Percentiles rank a stretch among this genome's conserved stretches.
phyloP scores from a whole-genome alignment of 1,284 basidiomycete genomes.

The Pseudozyma thailandica region DNA sequence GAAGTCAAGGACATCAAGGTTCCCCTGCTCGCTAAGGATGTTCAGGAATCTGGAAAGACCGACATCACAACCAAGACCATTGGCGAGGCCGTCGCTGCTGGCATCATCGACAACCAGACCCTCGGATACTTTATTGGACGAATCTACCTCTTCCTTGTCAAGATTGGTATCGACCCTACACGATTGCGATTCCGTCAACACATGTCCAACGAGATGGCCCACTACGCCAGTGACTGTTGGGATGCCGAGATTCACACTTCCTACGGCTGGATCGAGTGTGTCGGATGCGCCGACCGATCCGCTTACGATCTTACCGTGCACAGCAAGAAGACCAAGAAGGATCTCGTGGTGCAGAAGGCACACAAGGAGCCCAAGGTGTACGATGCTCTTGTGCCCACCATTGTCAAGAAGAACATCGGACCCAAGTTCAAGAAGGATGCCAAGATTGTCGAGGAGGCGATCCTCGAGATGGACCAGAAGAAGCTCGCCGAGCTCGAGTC shows the following conservation, averaged over 20 bases:
- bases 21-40: constrained; percentile 82
- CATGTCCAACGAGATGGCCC: constrained; percentile 98
- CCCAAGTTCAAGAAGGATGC: constrained; percentile 90
- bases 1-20: constrained; percentile 83
- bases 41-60: constrained; percentile 82
- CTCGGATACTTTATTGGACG: constrained; percentile 96
- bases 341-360: constrained; percentile 83
- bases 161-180: constrained; percentile 89
- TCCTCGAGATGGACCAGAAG: constrained; percentile 78
- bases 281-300: constrained; percentile 97
- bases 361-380: constrained; percentile 82
- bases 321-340: constrained; percentile 71
- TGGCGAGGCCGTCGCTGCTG: constrained; percentile 85
- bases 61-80: constrained; percentile 78
- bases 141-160: constrained; percentile 87
- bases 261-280: constrained; percentile 98
- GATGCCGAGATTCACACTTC: constrained; percentile 97
- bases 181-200: constrained; percentile 94
- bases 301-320: constrained; percentile 87
- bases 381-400: constrained; percentile 80
- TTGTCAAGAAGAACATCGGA: constrained; percentile 89
- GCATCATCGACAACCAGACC: constrained; percentile 94
- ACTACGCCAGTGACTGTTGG: constrained; percentile 99
- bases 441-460: constrained; percentile 76
- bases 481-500: constrained; percentile 78